phyloP scores from a whole-genome alignment of 306 rosid species.

The Styphnolobium japonicum region DNA sequence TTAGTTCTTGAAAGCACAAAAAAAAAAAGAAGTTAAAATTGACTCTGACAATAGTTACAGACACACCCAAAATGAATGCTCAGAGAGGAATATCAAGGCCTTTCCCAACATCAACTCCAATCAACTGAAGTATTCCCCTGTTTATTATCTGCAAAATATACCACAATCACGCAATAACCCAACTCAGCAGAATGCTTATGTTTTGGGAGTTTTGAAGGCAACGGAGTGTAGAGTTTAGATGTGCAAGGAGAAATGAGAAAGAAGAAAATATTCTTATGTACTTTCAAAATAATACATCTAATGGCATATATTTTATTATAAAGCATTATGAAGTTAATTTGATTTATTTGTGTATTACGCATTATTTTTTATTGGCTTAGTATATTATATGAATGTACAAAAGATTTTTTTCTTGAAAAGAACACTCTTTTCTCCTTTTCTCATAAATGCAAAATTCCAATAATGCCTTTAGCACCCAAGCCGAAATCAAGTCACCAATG shows the following conservation, averaged over 20 bases:
- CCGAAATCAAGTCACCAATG: no score
- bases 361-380: no score
- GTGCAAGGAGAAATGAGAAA: neutral
- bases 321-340: no score
- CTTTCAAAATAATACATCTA: no score
- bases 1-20: neutral
- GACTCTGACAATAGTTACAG: neutral
- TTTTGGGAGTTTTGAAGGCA: neutral
- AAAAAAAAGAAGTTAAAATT: neutral
- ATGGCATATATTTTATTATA: no score
- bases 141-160: constrained; percentile 64
- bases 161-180: neutral
- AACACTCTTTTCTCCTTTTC: no score
- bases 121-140: constrained; percentile 80
- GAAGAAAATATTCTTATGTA: no score
- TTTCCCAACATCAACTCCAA: constrained; percentile 91
- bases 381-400: no score
- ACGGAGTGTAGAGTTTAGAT: neutral
- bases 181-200: neutral
- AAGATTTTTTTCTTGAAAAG: no score
- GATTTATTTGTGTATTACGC: no score
- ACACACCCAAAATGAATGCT: constrained; percentile 12
- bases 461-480: no score
- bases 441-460: neutral
- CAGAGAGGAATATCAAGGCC: constrained; percentile 87